phyloP scores from a whole-genome alignment of 805 yeast genomes.

The Clavispora phyllophila region DNA sequence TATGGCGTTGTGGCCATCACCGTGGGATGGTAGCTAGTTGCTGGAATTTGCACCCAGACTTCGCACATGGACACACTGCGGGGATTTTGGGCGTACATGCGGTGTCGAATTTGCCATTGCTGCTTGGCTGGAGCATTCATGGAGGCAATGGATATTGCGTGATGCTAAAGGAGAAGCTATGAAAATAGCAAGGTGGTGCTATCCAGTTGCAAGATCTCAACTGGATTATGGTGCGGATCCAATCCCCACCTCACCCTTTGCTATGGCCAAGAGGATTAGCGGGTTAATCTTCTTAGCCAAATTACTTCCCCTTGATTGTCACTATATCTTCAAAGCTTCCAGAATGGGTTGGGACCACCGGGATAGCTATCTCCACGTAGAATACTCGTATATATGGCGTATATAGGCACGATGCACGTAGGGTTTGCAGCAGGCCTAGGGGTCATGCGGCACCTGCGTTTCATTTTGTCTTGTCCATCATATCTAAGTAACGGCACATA shows the following conservation, averaged over 20 bases:
- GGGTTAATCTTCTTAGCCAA: background rate
- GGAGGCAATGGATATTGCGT: no score
- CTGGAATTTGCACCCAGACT: no score
- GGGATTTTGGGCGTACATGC: no score
- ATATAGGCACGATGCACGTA: background rate
- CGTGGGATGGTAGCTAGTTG: no score
- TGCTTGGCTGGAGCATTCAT: background rate
- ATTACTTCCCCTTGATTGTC: background rate
- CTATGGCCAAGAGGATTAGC: background rate
- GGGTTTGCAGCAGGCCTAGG: background rate
- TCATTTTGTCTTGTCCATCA: no score
- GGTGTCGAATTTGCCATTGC: no score
- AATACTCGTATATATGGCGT: background rate
- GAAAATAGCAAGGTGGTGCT: background rate
- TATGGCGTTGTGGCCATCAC: no score
- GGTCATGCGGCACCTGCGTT: background rate
- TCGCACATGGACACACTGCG: no score
- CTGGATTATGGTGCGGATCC: background rate
- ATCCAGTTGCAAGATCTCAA: background rate
- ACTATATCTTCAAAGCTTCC: background rate
- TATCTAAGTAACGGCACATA: no score
- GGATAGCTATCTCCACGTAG: background rate
- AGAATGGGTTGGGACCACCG: background rate
- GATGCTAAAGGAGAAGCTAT: background rate
- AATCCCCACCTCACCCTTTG: background rate